Conservation (phyloP, 2,329 filamentous ascomycete genomes). For the Diaporthe eres region DNA sequence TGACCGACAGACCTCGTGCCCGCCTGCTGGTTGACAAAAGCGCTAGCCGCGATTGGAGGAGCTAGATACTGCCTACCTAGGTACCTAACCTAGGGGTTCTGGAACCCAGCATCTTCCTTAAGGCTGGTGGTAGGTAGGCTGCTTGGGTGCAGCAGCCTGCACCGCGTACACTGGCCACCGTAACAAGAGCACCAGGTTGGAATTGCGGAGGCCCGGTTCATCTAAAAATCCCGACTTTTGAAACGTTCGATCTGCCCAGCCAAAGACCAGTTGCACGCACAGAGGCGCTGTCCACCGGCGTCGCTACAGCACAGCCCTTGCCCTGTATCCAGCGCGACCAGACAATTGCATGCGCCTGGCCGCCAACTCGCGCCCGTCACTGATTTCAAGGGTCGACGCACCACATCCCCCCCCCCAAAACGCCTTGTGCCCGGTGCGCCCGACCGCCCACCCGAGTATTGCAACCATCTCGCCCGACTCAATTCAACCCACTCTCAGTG, state of each 20-base stretch:
- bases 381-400: slow-evolving; percentile 3
- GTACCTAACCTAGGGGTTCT: neutral
- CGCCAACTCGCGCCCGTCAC: neutral
- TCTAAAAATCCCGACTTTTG: slow-evolving; percentile 29
- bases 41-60: slow-evolving; percentile 27
- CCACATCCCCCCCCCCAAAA: neutral
- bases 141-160: neutral
- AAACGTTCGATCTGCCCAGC: slow-evolving; percentile 31
- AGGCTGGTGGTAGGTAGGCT: neutral
- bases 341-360: slow-evolving; percentile 18
- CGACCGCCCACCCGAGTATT: slow-evolving; percentile 21
- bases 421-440: slow-evolving; percentile 20
- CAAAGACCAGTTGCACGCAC: slow-evolving; percentile 8
- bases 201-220: slow-evolving; percentile 26
- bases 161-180: neutral
- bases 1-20: neutral
- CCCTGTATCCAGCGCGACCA: slow-evolving; percentile 20
- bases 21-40: slow-evolving; percentile 20
- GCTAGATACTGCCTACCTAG: neutral
- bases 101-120: neutral
- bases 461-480: slow-evolving; percentile 21
- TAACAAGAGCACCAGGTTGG: neutral
- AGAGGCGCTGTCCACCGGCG: slow-evolving; percentile 9
- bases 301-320: slow-evolving; percentile 15
- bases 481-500: slow-evolving; percentile 2